Conservation (phyloP, 345 rosid species). For the Eucalyptus grandis region DNA sequence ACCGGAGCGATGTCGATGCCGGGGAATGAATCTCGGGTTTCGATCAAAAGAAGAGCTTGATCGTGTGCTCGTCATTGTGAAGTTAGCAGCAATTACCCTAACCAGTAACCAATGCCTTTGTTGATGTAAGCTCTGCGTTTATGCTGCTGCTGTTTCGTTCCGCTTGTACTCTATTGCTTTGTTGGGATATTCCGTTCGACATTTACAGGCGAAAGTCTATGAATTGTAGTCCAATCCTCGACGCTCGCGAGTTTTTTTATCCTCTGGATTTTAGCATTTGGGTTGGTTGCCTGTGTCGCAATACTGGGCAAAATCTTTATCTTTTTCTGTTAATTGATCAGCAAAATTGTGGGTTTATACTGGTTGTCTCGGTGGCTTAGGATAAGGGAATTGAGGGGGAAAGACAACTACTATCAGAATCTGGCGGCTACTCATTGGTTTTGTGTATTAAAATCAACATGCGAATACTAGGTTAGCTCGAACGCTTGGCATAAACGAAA, state of each 20-base stretch:
- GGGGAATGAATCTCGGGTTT: neutral
- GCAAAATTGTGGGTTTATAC: neutral
- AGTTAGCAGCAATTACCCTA: neutral
- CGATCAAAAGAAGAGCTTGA: neutral
- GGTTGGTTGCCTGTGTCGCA: neutral
- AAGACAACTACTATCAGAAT: neutral
- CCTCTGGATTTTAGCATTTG: neutral
- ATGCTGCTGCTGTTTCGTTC: neutral
- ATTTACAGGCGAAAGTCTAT: neutral
- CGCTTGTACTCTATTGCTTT: neutral
- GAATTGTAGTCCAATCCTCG: neutral
- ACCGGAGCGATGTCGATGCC: neutral
- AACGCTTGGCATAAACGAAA: neutral
- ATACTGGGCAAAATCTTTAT: neutral
- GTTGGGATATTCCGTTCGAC: neutral
- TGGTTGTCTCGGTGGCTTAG: neutral
- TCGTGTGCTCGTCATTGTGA: neutral
- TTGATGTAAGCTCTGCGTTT: neutral
- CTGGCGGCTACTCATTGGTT: neutral
- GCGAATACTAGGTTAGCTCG: neutral
- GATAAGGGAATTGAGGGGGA: neutral
- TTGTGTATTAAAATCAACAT: neutral
- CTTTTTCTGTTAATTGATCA: neutral
- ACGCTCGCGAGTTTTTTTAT: rapidly evolving
- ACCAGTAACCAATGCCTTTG: neutral